Conservation (phyloP, 768 basidiomycete genomes). For the Phaffia australis region DNA sequence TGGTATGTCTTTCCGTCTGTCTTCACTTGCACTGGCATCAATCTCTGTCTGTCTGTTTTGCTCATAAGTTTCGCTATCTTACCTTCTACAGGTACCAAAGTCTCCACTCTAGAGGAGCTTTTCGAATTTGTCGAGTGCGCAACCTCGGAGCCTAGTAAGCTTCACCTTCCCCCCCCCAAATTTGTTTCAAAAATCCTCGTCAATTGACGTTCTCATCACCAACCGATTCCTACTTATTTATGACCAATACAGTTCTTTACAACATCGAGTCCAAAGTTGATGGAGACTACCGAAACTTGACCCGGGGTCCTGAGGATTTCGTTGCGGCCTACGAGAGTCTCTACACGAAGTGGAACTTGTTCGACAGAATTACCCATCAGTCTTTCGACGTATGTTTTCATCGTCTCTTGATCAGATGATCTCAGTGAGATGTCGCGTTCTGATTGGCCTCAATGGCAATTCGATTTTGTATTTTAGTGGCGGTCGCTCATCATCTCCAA, state of each 20-base stretch:
- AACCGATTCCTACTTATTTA: not conserved
- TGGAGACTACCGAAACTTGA: constrained; percentile 30
- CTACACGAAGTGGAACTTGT: constrained; percentile 10
- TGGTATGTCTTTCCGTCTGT: not conserved
- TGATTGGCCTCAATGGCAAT: too few relatives aligned
- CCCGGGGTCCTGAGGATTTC: constrained; percentile 33
- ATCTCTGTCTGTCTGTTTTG: not conserved
- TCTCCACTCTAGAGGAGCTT: constrained; percentile 62
- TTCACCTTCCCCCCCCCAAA: not conserved
- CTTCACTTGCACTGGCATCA: not conserved
- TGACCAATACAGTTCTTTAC: constrained; percentile 45
- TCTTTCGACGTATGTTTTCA: constrained; percentile 28
- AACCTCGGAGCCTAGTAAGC: constrained; percentile 43
- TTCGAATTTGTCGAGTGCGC: constrained; percentile 67
- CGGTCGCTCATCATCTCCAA: constrained; percentile 46
- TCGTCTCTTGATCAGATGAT: too few relatives aligned
- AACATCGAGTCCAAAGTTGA: constrained; percentile 53
- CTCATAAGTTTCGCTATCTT: constrained; percentile 48
- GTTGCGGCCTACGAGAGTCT: constrained; percentile 27
- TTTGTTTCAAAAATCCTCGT: not conserved
- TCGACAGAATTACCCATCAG: constrained; percentile 42
- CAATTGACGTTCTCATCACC: too few relatives aligned
- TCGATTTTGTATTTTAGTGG: constrained; percentile 53
- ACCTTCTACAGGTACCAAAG: constrained; percentile 55
- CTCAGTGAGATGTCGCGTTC: too few relatives aligned